Conservation (phyloP, 2,329 filamentous ascomycete genomes). For the Phoma sp. region DNA sequence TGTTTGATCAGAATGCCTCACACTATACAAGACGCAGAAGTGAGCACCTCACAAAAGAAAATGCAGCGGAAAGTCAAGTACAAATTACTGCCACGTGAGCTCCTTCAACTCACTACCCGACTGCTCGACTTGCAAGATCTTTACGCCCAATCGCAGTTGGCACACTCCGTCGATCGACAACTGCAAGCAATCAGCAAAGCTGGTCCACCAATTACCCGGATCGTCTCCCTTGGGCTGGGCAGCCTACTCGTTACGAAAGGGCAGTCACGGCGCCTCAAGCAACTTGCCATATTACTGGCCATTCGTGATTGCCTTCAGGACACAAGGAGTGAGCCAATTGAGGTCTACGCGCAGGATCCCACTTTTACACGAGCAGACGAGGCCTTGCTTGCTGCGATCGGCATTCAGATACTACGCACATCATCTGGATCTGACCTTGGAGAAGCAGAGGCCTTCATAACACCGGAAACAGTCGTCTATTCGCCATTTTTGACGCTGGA, state of each 20-base stretch:
- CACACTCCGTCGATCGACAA: slow-evolving; percentile 16
- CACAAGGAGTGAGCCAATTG: slow-evolving; percentile 3
- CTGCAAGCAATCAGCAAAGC: slow-evolving; percentile 10
- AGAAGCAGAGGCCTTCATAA: slow-evolving; percentile 29
- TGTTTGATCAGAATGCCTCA: background rate
- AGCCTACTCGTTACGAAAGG: slow-evolving; percentile 22
- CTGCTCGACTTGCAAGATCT: slow-evolving; percentile 15
- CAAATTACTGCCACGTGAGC: slow-evolving; percentile 14
- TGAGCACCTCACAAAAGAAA: background rate
- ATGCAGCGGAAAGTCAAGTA: slow-evolving; percentile 4
- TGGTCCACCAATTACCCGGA: slow-evolving; percentile 14
- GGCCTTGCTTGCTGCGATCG: slow-evolving; percentile 27
- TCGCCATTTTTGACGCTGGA: slow-evolving; percentile 37
- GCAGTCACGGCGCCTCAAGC: slow-evolving; percentile 35
- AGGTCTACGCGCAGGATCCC: slow-evolving; percentile 41
- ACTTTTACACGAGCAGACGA: slow-evolving; percentile 38
- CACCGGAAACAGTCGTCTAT: slow-evolving; percentile 33
- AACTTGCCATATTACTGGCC: slow-evolving; percentile 35
- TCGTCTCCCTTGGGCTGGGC: slow-evolving; percentile 32
- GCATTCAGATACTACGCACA: slow-evolving; percentile 30
- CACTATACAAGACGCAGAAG: background rate
- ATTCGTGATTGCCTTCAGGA: slow-evolving; percentile 21
- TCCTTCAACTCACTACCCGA: slow-evolving; percentile 7
- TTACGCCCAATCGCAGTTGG: slow-evolving; percentile 20
- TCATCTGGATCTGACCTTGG: slow-evolving; percentile 33